A percentile compares a stretch with the other conserved stretches of the same genome.
Evolutionary conservation across 257 asterid genomes (phyloP).

Genomic region (Solanum appendiculatum): DNA sequence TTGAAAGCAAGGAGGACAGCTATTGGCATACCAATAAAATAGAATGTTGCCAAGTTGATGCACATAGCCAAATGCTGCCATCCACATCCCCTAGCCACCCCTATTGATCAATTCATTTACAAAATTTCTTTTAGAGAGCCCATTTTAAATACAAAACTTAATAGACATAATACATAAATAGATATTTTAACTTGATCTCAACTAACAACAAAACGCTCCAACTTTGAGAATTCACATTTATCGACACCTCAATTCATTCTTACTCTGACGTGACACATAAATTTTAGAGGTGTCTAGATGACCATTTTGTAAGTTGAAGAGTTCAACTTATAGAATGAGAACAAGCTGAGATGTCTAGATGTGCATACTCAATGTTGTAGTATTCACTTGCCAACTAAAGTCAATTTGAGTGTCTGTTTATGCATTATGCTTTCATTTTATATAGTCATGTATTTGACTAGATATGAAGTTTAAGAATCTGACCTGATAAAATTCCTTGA

Average conservation of each 20-base stretch:
- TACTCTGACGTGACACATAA: not conserved
- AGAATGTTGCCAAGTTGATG: slow-evolving; percentile 50
- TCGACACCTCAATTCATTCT: not conserved
- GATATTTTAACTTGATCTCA: not conserved
- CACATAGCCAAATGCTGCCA: slow-evolving; percentile 51
- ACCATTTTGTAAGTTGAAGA: not conserved
- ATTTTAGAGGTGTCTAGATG: not conserved
- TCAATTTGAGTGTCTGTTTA: not conserved
- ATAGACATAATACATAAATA: no score
- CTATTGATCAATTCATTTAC: slow-evolving; percentile 18
- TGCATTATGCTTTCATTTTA: no score
- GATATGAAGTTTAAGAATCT: not conserved
- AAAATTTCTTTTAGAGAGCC: not conserved
- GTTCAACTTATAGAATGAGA: not conserved
- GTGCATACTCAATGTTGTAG: not conserved
- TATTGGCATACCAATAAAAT: slow-evolving; percentile 52
- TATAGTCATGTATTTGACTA: not conserved
- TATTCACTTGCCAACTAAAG: no score
- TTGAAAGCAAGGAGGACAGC: slow-evolving; percentile 52
- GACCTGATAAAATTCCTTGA: slow-evolving; percentile 73
- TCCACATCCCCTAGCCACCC: slow-evolving; percentile 75
- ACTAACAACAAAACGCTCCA: not conserved
- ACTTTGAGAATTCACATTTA: not conserved
- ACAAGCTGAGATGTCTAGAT: not conserved
- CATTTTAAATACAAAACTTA: not conserved